Conservation (phyloP, 2,329 filamentous ascomycete genomes). For the Simplicillium sp. region DNA sequence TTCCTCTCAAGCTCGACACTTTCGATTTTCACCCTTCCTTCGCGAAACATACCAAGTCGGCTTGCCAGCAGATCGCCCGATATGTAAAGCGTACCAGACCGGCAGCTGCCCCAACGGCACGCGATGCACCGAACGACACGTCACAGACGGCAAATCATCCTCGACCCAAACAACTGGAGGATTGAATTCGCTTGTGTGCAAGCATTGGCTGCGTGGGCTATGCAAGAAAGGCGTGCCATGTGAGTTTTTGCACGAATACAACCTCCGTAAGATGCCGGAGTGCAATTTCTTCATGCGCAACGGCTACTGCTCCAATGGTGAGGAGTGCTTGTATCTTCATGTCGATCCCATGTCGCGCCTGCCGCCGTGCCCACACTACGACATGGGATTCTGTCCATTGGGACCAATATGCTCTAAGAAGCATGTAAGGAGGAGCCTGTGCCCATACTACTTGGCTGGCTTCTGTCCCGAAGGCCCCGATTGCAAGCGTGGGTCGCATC, state of each 20-base stretch:
- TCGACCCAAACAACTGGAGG: constrained; percentile 33
- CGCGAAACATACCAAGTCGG: constrained; percentile 76
- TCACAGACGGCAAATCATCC: constrained; percentile 24
- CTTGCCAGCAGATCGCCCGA: constrained; percentile 65
- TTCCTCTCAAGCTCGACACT: constrained; percentile 50
- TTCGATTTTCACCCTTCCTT: constrained; percentile 81
- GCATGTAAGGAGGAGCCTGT: constrained; percentile 74
- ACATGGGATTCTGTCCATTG: constrained; percentile 87
- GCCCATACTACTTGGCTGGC: constrained; percentile 78
- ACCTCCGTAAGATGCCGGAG: constrained; percentile 95
- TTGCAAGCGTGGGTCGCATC: constrained; percentile 76
- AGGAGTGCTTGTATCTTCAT: constrained; percentile 91
- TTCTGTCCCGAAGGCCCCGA: constrained; percentile 78
- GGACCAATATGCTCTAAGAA: constrained; percentile 82
- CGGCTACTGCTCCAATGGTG: constrained; percentile 91
- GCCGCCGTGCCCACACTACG: constrained; percentile 82
- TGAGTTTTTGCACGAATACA: constrained; percentile 98
- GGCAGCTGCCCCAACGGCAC: constrained; percentile 82
- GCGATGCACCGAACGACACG: constrained; percentile 77
- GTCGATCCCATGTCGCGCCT: constrained; percentile 74
- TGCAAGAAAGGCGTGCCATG: constrained; percentile 97
- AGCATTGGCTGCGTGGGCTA: constrained; percentile 93
- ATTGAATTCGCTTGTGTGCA: constrained; percentile 84
- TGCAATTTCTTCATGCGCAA: constrained; percentile 94
- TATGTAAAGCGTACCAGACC: constrained; percentile 78